Evolutionary conservation across 495 filamentous ascomycete species (phyloP).

Genomic region (Penicillium ucsense): DNA sequence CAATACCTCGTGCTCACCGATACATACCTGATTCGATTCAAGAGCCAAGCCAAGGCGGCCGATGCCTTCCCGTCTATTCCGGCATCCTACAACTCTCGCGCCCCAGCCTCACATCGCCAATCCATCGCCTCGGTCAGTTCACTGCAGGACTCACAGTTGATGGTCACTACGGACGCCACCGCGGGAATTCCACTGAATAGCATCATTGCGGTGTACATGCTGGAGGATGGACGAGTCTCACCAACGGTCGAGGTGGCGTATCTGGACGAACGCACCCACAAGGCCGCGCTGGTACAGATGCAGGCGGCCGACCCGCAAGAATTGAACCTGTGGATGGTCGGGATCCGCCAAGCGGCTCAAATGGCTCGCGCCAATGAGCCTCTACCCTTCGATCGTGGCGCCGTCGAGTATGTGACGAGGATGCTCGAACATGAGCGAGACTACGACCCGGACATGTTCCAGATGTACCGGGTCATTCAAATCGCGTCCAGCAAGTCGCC

Average conservation of each 20-base stretch:
- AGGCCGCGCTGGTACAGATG: conserved; percentile 52
- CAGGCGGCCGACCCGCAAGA: conserved; percentile 66
- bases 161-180: conserved; percentile 37
- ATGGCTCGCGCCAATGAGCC: conserved; percentile 43
- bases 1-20: conserved; percentile 90
- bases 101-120: conserved; percentile 34
- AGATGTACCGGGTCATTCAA: conserved; percentile 78
- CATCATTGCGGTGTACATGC: conserved; percentile 65
- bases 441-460: conserved; percentile 59
- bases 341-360: conserved; percentile 53
- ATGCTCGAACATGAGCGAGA: conserved; percentile 59
- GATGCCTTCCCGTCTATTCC: conserved; percentile 52
- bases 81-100: conserved; percentile 27
- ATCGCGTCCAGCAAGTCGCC: conserved; percentile 50
- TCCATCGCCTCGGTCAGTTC: conserved; percentile 53
- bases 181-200: conserved; percentile 56
- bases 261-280: conserved; percentile 61
- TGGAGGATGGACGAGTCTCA: conserved; percentile 70
- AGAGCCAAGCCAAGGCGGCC: conserved; percentile 59
- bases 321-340: conserved; percentile 62
- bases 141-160: conserved; percentile 48
- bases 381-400: conserved; percentile 46
- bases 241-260: conserved; percentile 72
- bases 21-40: conserved; percentile 72
- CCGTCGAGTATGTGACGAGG: conserved; percentile 54